These are phyloP conservation scores for Cenococcum geophilum DNA, from an alignment of 495 filamentous ascomycete species.

Conservation along the genomic window DNA sequence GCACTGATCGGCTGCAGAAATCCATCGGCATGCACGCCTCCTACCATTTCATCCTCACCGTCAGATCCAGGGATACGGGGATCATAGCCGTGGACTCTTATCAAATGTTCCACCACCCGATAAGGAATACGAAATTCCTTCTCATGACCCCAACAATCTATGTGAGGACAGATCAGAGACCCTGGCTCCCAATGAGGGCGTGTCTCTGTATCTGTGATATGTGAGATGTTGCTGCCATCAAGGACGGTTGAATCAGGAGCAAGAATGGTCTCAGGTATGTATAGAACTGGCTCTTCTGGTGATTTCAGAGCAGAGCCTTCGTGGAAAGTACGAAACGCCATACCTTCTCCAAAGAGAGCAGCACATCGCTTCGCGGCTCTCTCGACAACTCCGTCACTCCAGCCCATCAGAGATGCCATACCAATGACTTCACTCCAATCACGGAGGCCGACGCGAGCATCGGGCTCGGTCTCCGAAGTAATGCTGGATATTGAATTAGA, in stretches of 20 bases:
- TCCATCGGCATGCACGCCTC: constrained; percentile 36
- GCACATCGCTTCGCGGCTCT: constrained; percentile 64
- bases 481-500: not conserved
- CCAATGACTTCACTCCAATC: constrained; percentile 81
- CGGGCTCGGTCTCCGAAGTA: not conserved
- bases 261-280: constrained; percentile 14
- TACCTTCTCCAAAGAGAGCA: constrained; percentile 60
- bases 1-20: constrained; percentile 34
- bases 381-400: constrained; percentile 54
- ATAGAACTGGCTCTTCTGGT: constrained; percentile 9
- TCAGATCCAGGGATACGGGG: constrained; percentile 15
- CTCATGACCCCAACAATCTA: constrained; percentile 18
- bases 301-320: constrained; percentile 15
- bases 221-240: not conserved
- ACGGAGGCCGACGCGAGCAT: constrained; percentile 37
- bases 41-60: constrained; percentile 18
- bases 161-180: constrained; percentile 21
- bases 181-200: constrained; percentile 18
- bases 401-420: constrained; percentile 63
- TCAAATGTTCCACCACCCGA: constrained; percentile 21
- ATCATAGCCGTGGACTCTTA: constrained; percentile 24
- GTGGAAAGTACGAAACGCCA: constrained; percentile 49
- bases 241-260: not conserved
- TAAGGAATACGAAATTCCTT: constrained; percentile 21
- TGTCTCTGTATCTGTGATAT: not conserved